These are phyloP conservation scores for Dissophora ornata DNA, from an alignment of 192 early-diverging fungal genomes.

Conservation along the genomic window DNA sequence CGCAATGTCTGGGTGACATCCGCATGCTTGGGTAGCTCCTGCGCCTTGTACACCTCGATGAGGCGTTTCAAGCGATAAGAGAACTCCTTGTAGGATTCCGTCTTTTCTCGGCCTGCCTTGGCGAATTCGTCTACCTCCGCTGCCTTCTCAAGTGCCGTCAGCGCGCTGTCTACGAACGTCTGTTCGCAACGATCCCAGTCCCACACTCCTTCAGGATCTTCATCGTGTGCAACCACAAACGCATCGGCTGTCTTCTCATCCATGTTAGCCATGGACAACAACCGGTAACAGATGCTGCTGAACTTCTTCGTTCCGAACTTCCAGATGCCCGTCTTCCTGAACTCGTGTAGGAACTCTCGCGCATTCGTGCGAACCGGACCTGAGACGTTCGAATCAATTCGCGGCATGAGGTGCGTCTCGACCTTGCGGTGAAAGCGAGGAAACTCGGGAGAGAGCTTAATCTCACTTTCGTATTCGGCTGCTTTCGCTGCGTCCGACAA, in stretches of 20 bases:
- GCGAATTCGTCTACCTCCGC: slow-evolving; percentile 16
- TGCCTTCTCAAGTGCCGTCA: slow-evolving; percentile 3
- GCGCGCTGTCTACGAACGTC: slow-evolving; percentile 5
- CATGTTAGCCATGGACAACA: slow-evolving; percentile 4
- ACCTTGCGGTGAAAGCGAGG: slow-evolving; percentile 10
- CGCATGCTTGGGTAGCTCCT: slow-evolving; percentile 4
- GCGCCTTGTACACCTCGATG: slow-evolving; percentile 7
- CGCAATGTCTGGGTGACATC: slow-evolving; percentile 6
- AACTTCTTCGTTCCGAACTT: background rate
- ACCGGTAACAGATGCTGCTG: background rate
- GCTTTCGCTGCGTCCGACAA: too few relatives aligned
- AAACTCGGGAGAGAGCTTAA: background rate
- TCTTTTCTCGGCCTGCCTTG: background rate
- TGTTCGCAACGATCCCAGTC: slow-evolving; percentile 5
- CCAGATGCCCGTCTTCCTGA: background rate
- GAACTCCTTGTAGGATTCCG: slow-evolving; percentile 3
- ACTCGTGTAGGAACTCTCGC: slow-evolving; percentile 1
- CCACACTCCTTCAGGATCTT: slow-evolving; percentile 6
- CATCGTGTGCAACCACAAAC: background rate
- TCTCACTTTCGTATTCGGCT: too few relatives aligned
- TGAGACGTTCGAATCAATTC: background rate
- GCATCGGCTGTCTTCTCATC: slow-evolving; percentile 1
- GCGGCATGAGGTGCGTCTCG: background rate
- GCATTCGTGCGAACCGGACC: slow-evolving; percentile 6
- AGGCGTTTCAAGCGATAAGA: background rate